phyloP scores from a whole-genome alignment of 176 grass and related monocot genomes.

The Juncus inflexus region DNA sequence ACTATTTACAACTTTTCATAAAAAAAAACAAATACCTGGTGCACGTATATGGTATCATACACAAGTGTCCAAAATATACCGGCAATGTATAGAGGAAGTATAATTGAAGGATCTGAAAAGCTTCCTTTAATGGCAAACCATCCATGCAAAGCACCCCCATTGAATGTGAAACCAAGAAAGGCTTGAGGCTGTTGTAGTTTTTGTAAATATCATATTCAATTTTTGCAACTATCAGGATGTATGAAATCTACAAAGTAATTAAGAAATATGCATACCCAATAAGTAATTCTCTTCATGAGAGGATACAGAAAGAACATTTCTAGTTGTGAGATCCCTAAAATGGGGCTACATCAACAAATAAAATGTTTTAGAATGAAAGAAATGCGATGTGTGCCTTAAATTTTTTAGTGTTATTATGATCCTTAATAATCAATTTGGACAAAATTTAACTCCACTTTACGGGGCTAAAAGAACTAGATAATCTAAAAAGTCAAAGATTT shows the following conservation, averaged over 20 bases:
- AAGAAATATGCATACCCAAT: constrained; percentile 26
- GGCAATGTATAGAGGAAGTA: constrained; percentile 36
- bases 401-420: background rate
- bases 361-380: background rate
- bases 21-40: constrained; percentile 31
- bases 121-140: constrained; percentile 42
- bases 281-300: constrained; percentile 50
- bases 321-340: background rate
- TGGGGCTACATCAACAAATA: background rate
- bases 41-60: constrained; percentile 58
- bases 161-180: constrained; percentile 41
- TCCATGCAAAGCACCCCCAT: constrained; percentile 38
- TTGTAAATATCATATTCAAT: background rate
- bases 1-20: too few species aligned
- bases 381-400: too few species aligned
- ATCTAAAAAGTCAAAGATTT: too few species aligned
- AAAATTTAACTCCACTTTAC: too few species aligned
- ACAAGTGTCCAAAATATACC: constrained; percentile 50
- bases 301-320: constrained; percentile 30
- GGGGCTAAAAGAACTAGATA: too few species aligned
- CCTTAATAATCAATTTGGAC: background rate
- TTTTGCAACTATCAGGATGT: too few species aligned
- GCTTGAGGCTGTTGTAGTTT: constrained; percentile 41
- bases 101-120: constrained; percentile 31
- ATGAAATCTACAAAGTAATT: background rate